Evolutionary conservation across 139 green algal genomes (phyloP).

Genomic region (Edaphochlamys debaryana): DNA sequence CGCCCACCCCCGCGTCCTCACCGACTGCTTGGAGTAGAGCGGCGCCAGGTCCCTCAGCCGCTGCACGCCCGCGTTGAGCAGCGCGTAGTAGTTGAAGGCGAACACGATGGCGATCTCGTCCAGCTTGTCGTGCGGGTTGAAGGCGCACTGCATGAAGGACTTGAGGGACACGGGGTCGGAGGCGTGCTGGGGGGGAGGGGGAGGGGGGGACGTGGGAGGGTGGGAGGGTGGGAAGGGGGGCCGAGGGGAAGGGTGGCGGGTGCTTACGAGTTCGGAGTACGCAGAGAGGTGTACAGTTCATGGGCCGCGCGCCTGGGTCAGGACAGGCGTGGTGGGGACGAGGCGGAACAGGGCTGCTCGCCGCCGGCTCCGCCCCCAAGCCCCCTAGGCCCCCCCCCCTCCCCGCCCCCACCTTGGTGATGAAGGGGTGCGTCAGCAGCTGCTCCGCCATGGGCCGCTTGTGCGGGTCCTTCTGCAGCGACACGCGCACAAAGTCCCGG

Average conservation of each 20-base stretch:
- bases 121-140: constrained; percentile 59
- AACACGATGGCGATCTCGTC: constrained; percentile 77
- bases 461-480: constrained; percentile 79
- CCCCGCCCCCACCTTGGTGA: constrained; percentile 58
- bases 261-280: not conserved
- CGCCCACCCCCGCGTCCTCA: not conserved
- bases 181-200: not conserved
- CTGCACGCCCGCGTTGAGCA: constrained; percentile 52
- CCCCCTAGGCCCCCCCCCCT: too few relatives aligned
- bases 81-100: constrained; percentile 72
- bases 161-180: constrained; percentile 20
- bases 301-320: not conserved
- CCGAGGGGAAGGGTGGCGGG: not conserved
- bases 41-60: constrained; percentile 55
- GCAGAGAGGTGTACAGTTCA: not conserved
- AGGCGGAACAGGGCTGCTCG: too few relatives aligned
- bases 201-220: not conserved
- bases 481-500: constrained; percentile 80
- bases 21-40: constrained; percentile 59
- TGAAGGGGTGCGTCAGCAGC: constrained; percentile 84
- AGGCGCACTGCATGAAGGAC: constrained; percentile 47
- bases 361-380: too few relatives aligned
- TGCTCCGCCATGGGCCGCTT: constrained; percentile 70
- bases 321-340: too few relatives aligned
- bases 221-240: too few relatives aligned